These are phyloP conservation scores for Citrus sp. DNA, from an alignment of 345 rosid genomes.

Conservation along the genomic window DNA sequence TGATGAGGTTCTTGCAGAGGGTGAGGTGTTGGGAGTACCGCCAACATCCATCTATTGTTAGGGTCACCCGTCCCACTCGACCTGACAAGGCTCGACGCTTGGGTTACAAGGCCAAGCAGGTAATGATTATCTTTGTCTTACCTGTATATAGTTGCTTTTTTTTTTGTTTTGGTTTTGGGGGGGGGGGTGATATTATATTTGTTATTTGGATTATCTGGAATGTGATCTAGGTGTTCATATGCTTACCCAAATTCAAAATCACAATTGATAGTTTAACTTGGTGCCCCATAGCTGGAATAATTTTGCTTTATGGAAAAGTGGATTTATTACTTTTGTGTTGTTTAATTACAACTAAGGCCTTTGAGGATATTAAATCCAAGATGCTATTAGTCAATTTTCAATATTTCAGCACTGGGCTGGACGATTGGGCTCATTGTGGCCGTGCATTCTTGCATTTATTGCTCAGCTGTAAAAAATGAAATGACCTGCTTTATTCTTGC, in stretches of 20 bases:
- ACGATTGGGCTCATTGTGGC: background rate
- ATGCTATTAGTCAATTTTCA: too few species aligned
- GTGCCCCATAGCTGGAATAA: background rate
- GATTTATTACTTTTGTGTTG: background rate
- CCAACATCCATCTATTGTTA: constrained; percentile 90
- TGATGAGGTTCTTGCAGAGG: constrained; percentile 95
- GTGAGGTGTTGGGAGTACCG: constrained; percentile 99
- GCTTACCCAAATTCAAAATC: background rate
- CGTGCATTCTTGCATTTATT: background rate
- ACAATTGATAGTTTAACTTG: background rate
- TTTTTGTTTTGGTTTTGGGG: background rate
- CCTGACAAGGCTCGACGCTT: constrained; percentile 96
- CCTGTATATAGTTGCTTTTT: too few species aligned
- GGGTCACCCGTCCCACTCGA: constrained; percentile 85
- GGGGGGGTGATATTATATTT: background rate
- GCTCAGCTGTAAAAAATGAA: background rate
- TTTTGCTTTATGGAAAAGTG: background rate
- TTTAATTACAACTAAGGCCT: background rate
- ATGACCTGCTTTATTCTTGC: background rate
- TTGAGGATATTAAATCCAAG: too few species aligned
- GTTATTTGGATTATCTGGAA: background rate
- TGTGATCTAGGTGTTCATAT: background rate
- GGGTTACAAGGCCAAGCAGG: constrained; percentile 99
- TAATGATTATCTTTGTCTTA: background rate
- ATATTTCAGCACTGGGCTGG: background rate